These are phyloP conservation scores for Passalora sequoiae DNA, from an alignment of 2,329 filamentous ascomycete genomes.

Conservation along the genomic window DNA sequence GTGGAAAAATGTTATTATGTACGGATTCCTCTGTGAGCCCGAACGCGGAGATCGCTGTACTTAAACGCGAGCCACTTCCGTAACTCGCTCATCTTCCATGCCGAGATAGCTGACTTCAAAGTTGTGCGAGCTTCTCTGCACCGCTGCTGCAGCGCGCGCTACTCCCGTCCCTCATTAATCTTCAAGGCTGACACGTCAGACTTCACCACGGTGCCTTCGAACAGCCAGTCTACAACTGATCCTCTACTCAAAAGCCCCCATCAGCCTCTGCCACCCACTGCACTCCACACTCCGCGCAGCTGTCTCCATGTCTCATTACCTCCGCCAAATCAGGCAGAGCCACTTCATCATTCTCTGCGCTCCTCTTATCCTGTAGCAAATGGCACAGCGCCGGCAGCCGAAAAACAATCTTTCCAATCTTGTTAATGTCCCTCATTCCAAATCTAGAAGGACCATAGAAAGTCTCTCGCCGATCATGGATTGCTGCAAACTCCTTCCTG, in stretches of 20 bases:
- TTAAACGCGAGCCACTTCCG: no score
- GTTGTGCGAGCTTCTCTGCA: no score
- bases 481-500: background rate
- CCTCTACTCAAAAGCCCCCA: background rate
- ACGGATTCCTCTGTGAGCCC: no score
- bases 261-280: background rate
- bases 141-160: no score
- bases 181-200: no score
- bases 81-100: no score
- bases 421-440: constrained; percentile 3
- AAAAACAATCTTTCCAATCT: constrained; percentile 1
- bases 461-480: background rate
- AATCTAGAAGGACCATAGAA: background rate
- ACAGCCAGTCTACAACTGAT: no score
- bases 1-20: no score
- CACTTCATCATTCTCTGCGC: background rate
- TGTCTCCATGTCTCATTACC: background rate
- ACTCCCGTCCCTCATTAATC: no score
- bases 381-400: constrained; percentile 2
- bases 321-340: background rate
- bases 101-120: no score
- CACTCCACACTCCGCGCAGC: background rate
- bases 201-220: no score
- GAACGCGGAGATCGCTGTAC: no score
- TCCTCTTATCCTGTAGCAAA: background rate